Evolutionary conservation across 2,329 filamentous ascomycete species (phyloP).

Genomic region (Calonectria fujianensis): DNA sequence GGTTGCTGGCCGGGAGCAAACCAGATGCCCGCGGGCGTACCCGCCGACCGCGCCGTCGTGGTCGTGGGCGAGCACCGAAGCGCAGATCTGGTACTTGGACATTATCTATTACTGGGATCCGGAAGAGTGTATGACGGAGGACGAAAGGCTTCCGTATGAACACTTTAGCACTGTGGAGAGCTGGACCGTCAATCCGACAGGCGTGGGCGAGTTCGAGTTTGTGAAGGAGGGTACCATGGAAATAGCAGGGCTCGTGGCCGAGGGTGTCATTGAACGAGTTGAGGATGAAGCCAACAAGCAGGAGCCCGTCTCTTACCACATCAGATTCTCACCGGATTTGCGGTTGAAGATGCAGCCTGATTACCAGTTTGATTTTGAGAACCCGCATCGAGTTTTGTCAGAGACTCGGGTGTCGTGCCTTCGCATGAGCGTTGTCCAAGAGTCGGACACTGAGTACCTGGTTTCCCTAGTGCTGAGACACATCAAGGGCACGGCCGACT

Average conservation of each 20-base stretch:
- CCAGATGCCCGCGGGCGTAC: conserved; percentile 9
- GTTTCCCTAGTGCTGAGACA: not conserved
- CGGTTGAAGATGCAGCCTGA: conserved; percentile 1
- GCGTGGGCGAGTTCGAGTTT: conserved; percentile 33
- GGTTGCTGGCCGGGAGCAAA: not conserved
- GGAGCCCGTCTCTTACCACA: not conserved
- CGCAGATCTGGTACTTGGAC: conserved; percentile 30
- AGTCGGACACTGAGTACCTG: not conserved
- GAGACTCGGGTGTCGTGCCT: not conserved
- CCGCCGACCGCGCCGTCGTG: conserved; percentile 25
- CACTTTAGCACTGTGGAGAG: conserved; percentile 24
- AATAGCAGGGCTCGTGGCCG: conserved; percentile 24
- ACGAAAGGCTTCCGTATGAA: conserved; percentile 30
- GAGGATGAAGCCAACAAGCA: conserved; percentile 2
- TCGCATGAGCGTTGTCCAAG: not conserved
- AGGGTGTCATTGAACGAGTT: conserved; percentile 18
- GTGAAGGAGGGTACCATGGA: conserved; percentile 8
- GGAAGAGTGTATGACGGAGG: conserved; percentile 18
- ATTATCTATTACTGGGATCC: conserved; percentile 26
- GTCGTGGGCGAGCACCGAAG: conserved; percentile 33
- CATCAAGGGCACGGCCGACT: not conserved
- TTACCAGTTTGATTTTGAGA: not conserved
- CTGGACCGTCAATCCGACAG: conserved; percentile 25
- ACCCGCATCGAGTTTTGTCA: not conserved
- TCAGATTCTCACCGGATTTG: not conserved